phyloP scores from a whole-genome alignment of 176 grass and related monocot genomes.

The Cenchrus fungigraminus region DNA sequence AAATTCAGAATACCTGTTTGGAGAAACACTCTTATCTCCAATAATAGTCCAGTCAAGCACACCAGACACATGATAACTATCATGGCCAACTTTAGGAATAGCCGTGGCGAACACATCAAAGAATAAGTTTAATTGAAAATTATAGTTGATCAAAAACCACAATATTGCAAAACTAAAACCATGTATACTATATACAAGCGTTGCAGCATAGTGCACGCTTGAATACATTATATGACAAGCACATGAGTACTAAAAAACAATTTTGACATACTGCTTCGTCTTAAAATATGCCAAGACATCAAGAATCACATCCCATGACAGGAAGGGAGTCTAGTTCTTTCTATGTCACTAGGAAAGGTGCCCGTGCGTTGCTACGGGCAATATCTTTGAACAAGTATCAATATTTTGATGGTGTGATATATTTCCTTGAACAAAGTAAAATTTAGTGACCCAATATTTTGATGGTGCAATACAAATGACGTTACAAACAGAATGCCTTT shows the following conservation, averaged over 20 bases:
- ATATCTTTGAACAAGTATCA: too few species aligned
- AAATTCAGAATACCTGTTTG: not conserved
- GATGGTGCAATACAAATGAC: too few species aligned
- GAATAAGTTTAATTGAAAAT: not conserved
- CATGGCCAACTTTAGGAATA: not conserved
- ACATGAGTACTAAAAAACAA: not conserved
- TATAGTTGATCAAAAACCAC: not conserved
- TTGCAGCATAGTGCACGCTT: not conserved
- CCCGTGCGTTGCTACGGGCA: too few species aligned
- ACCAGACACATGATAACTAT: not conserved
- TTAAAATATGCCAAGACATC: constrained; percentile 12
- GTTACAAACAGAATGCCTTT: too few species aligned
- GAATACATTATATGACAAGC: not conserved
- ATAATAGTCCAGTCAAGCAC: not conserved
- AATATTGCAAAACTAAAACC: too few species aligned
- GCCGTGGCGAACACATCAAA: not conserved
- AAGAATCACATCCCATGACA: not conserved
- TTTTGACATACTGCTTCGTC: not conserved
- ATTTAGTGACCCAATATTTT: too few species aligned
- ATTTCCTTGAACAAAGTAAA: too few species aligned
- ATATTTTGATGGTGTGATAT: too few species aligned
- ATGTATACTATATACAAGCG: not conserved
- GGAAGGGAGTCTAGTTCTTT: constrained; percentile 27
- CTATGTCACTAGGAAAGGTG: not conserved
- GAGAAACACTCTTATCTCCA: not conserved